Conservation (phyloP, 2,329 filamentous ascomycete species). For the Colletotrichum endophyticum region DNA sequence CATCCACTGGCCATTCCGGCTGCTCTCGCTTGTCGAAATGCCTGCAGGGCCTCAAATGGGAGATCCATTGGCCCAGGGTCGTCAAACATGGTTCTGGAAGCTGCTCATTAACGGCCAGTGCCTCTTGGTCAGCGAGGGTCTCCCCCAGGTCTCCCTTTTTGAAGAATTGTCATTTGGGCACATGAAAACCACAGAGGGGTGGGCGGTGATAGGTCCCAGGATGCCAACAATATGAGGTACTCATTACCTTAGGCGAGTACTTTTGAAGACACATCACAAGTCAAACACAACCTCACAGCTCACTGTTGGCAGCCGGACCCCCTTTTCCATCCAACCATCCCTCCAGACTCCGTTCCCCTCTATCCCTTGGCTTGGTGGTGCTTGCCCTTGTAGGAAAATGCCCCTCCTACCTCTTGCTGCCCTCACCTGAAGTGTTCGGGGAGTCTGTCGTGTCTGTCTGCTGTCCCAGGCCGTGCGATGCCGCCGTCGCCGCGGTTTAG, state of each 20-base stretch:
- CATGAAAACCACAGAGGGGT: not conserved
- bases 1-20: not conserved
- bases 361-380: not conserved
- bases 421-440: not conserved
- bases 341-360: not conserved
- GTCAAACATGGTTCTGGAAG: constrained; percentile 8
- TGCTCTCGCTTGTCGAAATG: constrained; percentile 17
- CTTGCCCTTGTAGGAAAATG: not conserved
- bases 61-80: constrained; percentile 9
- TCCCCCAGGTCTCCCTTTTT: not conserved
- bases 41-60: not conserved
- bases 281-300: not conserved
- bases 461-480: not conserved
- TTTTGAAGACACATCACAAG: not conserved
- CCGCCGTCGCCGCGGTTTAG: not conserved
- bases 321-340: not conserved
- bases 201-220: constrained; percentile 1
- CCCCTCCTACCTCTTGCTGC: not conserved
- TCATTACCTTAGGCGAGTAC: not conserved
- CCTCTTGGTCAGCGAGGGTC: not conserved
- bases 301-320: not conserved
- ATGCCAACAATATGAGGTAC: not conserved
- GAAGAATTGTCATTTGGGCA: not conserved
- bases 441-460: not conserved
- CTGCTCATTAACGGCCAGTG: constrained; percentile 8